Conservation (phyloP, 2,329 filamentous ascomycete species). For the Paraphaeosphaeria minitans region DNA sequence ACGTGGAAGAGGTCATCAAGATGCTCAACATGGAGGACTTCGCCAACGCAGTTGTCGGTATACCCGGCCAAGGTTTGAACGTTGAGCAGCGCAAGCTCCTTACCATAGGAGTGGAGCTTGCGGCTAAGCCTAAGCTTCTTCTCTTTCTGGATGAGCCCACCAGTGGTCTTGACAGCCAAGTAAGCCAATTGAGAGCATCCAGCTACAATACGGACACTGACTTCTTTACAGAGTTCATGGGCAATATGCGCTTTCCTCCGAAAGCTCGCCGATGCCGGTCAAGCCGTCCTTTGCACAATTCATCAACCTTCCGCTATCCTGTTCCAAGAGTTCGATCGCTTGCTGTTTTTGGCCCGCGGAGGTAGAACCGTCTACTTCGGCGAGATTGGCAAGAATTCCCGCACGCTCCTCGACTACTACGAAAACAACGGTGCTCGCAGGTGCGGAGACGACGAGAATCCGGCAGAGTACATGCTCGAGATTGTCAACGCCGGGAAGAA, state of each 20-base stretch:
- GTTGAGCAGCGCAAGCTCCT: slow-evolving; percentile 67
- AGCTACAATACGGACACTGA: background rate
- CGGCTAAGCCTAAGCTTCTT: slow-evolving; percentile 38
- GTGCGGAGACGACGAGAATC: slow-evolving; percentile 71
- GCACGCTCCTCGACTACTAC: slow-evolving; percentile 72
- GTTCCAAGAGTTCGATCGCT: slow-evolving; percentile 84
- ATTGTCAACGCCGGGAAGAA: slow-evolving; percentile 44
- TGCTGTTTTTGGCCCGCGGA: slow-evolving; percentile 77
- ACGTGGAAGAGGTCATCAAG: slow-evolving; percentile 68
- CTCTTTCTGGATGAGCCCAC: slow-evolving; percentile 66
- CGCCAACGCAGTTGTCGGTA: slow-evolving; percentile 68
- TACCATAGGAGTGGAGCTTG: slow-evolving; percentile 60
- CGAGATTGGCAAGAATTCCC: slow-evolving; percentile 72
- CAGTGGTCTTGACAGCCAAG: slow-evolving; percentile 72
- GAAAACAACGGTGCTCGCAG: slow-evolving; percentile 68
- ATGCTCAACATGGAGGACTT: slow-evolving; percentile 72
- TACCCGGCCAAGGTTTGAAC: slow-evolving; percentile 64
- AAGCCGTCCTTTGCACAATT: slow-evolving; percentile 87
- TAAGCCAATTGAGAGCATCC: background rate
- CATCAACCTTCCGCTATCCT: slow-evolving; percentile 92
- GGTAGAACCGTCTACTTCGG: slow-evolving; percentile 81
- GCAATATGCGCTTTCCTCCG: slow-evolving; percentile 81
- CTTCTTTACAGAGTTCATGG: slow-evolving; percentile 27
- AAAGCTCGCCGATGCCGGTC: slow-evolving; percentile 81
- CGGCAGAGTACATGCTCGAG: slow-evolving; percentile 76